Evolutionary conservation across 192 early-diverging fungal species (phyloP).

Genomic region (Backusella psychrophila): DNA sequence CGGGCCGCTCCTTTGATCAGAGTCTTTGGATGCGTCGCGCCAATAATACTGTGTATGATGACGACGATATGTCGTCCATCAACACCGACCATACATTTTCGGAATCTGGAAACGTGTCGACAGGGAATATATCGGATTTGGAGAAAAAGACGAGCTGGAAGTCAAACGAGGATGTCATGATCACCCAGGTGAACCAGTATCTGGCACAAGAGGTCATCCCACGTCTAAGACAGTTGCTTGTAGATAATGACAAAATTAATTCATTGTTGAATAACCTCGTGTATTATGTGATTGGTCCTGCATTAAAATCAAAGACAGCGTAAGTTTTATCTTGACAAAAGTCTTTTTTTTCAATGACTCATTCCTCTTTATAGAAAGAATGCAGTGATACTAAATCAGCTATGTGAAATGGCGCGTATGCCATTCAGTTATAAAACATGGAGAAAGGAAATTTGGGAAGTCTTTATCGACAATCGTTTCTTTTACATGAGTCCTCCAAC

Average conservation of each 20-base stretch:
- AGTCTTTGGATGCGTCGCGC: constrained; percentile 56
- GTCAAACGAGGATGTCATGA: constrained; percentile 62
- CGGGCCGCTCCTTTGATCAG: constrained; percentile 75
- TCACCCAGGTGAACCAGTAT: constrained; percentile 56
- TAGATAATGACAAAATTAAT: constrained; percentile 73
- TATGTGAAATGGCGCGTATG: constrained; percentile 61
- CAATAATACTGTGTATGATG: constrained; percentile 41
- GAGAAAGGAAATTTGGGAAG: constrained; percentile 76
- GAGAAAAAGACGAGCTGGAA: constrained; percentile 51
- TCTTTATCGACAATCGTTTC: constrained; percentile 70
- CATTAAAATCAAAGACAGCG: constrained; percentile 57
- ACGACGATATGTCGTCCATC: constrained; percentile 26
- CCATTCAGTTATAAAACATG: constrained; percentile 62
- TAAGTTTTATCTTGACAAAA: neutral
- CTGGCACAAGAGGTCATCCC: constrained; percentile 60
- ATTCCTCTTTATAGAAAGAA: constrained; percentile 14
- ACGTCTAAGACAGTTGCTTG: constrained; percentile 61
- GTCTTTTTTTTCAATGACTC: neutral
- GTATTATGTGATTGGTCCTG: constrained; percentile 77
- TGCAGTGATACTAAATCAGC: constrained; percentile 49
- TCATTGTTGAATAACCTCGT: constrained; percentile 67
- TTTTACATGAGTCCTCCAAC: constrained; percentile 59
- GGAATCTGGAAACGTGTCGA: constrained; percentile 19
- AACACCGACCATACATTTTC: constrained; percentile 6
- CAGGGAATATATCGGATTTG: constrained; percentile 37